Conservation (phyloP, 306 rosid genomes). For the Casuarina equisetifolia region DNA sequence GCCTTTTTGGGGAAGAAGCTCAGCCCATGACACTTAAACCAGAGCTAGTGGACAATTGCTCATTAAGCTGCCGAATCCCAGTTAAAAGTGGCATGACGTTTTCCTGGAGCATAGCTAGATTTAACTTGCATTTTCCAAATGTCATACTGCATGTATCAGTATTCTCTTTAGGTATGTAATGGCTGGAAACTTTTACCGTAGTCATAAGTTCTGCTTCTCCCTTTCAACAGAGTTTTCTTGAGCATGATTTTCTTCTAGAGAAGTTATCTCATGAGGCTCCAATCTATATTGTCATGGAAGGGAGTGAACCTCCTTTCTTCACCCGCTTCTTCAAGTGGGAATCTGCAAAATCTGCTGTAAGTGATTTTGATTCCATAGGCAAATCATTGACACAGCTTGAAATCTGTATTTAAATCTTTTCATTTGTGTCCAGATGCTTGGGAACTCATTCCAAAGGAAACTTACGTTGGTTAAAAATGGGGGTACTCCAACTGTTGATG, state of each 20-base stretch:
- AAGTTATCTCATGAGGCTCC: constrained; percentile 71
- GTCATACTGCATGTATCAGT: constrained; percentile 8
- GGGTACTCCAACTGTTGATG: constrained; percentile 56
- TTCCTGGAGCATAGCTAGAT: not conserved
- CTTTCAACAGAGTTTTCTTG: constrained; percentile 78
- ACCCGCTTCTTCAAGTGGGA: constrained; percentile 97
- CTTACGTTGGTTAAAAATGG: constrained; percentile 77
- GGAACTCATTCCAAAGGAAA: constrained; percentile 94
- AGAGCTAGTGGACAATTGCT: not conserved
- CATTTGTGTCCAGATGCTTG: constrained; percentile 71
- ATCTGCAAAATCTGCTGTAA: constrained; percentile 77
- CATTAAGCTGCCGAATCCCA: not conserved
- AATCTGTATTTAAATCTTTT: constrained; percentile 22
- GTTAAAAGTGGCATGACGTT: not conserved
- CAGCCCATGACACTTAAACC: not conserved
- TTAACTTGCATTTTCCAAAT: constrained; percentile 8
- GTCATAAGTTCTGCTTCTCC: constrained; percentile 26
- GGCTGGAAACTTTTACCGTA: not conserved
- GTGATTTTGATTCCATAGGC: constrained; percentile 18
- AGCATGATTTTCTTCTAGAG: constrained; percentile 81
- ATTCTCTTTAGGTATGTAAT: constrained; percentile 26
- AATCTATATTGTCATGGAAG: constrained; percentile 76
- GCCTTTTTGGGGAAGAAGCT: too few species aligned
- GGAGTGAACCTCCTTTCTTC: constrained; percentile 94
- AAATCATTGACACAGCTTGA: constrained; percentile 10